phyloP scores from a whole-genome alignment of 768 basidiomycete species.

The Coprinopsis sp. region DNA sequence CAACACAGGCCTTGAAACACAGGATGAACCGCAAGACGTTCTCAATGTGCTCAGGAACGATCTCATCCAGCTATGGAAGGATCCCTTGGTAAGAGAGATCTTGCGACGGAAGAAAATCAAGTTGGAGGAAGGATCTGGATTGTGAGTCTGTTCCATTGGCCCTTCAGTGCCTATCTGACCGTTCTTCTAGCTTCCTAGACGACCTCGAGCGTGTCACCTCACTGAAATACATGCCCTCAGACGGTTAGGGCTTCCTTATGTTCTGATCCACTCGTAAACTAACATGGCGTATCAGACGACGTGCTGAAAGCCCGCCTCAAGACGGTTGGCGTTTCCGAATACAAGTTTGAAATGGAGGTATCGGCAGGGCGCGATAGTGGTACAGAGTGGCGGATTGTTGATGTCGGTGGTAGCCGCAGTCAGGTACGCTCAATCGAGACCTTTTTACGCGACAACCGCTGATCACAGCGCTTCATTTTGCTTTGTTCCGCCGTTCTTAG shows the following conservation, averaged over 20 bases:
- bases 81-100: slow-evolving; percentile 52
- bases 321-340: slow-evolving; percentile 75
- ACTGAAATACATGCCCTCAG: slow-evolving; percentile 59
- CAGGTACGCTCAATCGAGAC: slow-evolving; percentile 40
- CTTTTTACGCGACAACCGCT: neutral
- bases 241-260: slow-evolving; percentile 43
- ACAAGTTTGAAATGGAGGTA: slow-evolving; percentile 74
- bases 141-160: slow-evolving; percentile 40
- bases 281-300: slow-evolving; percentile 46
- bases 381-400: slow-evolving; percentile 72
- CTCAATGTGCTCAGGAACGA: slow-evolving; percentile 56
- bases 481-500: slow-evolving; percentile 3
- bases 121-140: slow-evolving; percentile 69
- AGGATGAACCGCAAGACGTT: slow-evolving; percentile 57
- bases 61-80: slow-evolving; percentile 65
- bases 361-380: slow-evolving; percentile 47
- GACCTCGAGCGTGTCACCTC: slow-evolving; percentile 63
- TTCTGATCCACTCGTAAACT: neutral
- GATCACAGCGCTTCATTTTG: neutral
- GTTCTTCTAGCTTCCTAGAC: slow-evolving; percentile 56
- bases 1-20: slow-evolving; percentile 41
- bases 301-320: slow-evolving; percentile 74
- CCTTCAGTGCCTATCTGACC: slow-evolving; percentile 16
- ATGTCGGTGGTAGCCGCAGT: slow-evolving; percentile 73
- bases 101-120: slow-evolving; percentile 55